Evolutionary conservation across 805 yeast genomes (phyloP), one percentile per base, ranked within the genome.

Genomic region (Teunomyces atbi): DNA sequence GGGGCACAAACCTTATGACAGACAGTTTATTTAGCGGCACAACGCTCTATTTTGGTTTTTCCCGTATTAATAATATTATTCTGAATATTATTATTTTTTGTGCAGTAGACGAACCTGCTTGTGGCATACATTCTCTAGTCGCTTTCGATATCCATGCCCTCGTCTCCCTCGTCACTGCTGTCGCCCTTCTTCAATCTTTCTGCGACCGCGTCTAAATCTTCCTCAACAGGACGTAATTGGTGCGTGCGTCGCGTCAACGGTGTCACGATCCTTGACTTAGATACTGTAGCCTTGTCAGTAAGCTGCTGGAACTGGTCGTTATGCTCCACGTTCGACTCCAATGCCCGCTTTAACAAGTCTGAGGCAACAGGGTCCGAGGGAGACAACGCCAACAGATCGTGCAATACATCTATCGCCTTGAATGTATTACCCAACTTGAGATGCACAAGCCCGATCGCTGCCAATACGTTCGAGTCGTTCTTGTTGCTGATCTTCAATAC

Each of bases 291-390:
- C 18, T 19, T 34, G 6, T 34, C 21, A 3, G 26, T 8, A 34
- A 34, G n/a, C 2, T 34, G 37, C 8, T 19, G 55, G 50, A 72
- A 71, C 29, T 40, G 32, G 3, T 46, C 50, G 27, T 55, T 51
- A n/a, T 53, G 46, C 20, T 50, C 51, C 46, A 65, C 54, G 61
- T 84, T 85, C 23, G 77, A 70, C 49, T 84, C 90, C 42, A 86
- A 67, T 3, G 98, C 97, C 51, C 95, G 77, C 53, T 81, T 81
- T 49, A 94, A 69, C 39, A 94, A 65, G 57, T 92, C 97, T 8
- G 81, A 72, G 0, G 97, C 94, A 13, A 90, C 85, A 0, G 92
- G 86, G 61, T 92, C 96, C 35, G 82, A 77, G 1, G 96, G 91
- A 7, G 81, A 67, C 3, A 91, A 66, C 0, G 95, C 86, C 45